A percentile compares a stretch with the other conserved stretches of the same genome.
phyloP scores from a whole-genome alignment of 306 rosid genomes.

The Ormosia emarginata region DNA sequence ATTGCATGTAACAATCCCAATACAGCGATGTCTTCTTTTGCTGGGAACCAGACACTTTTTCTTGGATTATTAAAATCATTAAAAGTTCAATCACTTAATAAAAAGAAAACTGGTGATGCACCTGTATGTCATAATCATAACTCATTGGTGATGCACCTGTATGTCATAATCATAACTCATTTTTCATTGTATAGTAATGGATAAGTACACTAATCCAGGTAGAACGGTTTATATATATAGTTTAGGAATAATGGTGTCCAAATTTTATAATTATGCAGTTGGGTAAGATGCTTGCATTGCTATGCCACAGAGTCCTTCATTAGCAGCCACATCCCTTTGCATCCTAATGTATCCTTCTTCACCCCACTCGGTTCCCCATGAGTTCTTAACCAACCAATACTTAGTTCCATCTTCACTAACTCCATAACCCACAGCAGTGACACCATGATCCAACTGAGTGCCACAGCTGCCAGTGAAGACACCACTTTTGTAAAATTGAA shows the following conservation, averaged over 20 bases:
- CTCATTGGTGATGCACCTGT: too few species aligned
- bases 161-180: too few species aligned
- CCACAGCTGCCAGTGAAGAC: constrained; percentile 43
- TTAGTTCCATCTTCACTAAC: background rate
- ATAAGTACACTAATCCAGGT: background rate
- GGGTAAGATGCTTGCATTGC: constrained; percentile 58
- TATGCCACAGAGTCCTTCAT: constrained; percentile 54
- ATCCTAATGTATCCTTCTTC: constrained; percentile 47
- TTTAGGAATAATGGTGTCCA: background rate
- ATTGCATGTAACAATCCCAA: too few species aligned
- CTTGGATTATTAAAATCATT: too few species aligned
- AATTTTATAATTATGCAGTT: background rate
- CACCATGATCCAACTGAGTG: constrained; percentile 42
- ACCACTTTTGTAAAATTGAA: constrained; percentile 40
- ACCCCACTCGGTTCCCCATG: constrained; percentile 51
- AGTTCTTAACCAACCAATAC: constrained; percentile 50
- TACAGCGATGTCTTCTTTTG: too few species aligned
- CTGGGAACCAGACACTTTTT: too few species aligned
- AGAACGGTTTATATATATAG: too few species aligned
- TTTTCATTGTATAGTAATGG: background rate
- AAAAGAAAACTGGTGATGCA: background rate
- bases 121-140: background rate
- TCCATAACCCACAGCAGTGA: constrained; percentile 46
- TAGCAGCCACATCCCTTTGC: constrained; percentile 34
- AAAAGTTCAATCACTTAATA: background rate